Evolutionary conservation across 2,329 filamentous ascomycete genomes (phyloP).

Genomic region (Fusarium dlaminii): DNA sequence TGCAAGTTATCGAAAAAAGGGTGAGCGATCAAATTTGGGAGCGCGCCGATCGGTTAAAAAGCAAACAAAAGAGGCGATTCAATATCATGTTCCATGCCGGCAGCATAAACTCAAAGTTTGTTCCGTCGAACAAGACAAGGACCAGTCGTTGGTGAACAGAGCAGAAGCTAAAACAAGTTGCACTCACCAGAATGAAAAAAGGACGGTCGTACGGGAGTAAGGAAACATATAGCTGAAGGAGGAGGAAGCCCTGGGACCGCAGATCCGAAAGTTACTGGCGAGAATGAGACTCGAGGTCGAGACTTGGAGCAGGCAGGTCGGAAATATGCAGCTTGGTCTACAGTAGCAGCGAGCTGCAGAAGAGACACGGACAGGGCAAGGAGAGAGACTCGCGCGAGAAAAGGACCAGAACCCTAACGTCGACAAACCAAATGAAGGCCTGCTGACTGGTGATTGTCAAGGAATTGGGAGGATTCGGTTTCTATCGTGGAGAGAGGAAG

Average conservation of each 20-base stretch:
- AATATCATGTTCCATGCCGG: not conserved
- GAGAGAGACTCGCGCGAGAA: conserved; percentile 45
- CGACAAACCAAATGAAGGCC: conserved; percentile 45
- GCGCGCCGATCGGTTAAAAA: not conserved
- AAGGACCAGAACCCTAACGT: conserved; percentile 46
- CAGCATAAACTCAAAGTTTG: not conserved
- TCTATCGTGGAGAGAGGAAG: conserved; percentile 43
- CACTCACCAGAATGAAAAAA: conserved; percentile 38
- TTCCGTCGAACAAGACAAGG: not conserved
- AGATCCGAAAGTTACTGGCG: conserved; percentile 29
- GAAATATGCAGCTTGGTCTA: conserved; percentile 37
- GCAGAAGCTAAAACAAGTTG: not conserved
- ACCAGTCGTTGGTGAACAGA: not conserved
- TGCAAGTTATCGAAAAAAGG: not conserved
- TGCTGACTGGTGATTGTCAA: conserved; percentile 48
- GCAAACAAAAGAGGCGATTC: not conserved
- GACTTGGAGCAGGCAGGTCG: conserved; percentile 23
- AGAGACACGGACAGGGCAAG: conserved; percentile 41
- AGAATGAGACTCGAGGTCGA: conserved; percentile 14
- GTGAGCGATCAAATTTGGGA: not conserved
- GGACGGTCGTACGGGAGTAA: conserved; percentile 22
- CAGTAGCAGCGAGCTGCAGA: conserved; percentile 42
- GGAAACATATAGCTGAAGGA: conserved; percentile 14
- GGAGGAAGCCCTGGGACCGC: conserved; percentile 25
- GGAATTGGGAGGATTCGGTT: conserved; percentile 50